Evolutionary conservation across 139 green algal genomes (phyloP).

Genomic region (Volvox reticuliferus): DNA sequence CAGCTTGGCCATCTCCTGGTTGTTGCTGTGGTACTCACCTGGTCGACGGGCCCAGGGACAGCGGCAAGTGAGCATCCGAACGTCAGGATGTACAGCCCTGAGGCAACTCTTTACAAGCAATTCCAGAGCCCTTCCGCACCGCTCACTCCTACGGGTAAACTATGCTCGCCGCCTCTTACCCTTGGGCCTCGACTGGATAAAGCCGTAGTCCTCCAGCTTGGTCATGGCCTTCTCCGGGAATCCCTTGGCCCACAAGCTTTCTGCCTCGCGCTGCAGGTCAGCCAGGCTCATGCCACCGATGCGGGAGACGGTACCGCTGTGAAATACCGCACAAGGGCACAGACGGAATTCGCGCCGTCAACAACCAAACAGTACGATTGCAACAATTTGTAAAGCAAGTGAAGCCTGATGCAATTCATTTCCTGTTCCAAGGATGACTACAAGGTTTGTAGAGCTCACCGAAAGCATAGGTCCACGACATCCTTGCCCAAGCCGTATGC

Average conservation of each 20-base stretch:
- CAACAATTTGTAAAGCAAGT: too few species aligned
- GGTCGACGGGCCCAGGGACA: neutral
- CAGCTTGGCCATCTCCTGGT: conserved; percentile 99
- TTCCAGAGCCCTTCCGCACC: too few species aligned
- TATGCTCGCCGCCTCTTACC: neutral
- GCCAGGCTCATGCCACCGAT: conserved; percentile 96
- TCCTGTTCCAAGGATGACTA: neutral
- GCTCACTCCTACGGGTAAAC: too few species aligned
- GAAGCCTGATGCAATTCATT: too few species aligned
- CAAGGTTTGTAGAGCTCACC: conserved; percentile 17
- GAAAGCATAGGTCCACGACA: conserved; percentile 89
- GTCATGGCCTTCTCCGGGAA: conserved; percentile 93
- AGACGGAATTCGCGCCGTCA: too few species aligned
- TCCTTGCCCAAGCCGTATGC: conserved; percentile 96
- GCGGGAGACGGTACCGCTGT: conserved; percentile 90
- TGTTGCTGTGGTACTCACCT: conserved; percentile 98
- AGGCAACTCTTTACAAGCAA: too few species aligned
- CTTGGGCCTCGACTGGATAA: conserved; percentile 90
- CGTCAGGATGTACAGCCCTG: too few species aligned
- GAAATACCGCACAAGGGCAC: conserved; percentile 25
- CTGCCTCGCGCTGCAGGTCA: conserved; percentile 93
- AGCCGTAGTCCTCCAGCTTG: conserved; percentile 98
- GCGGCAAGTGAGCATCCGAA: neutral
- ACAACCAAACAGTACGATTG: too few species aligned
- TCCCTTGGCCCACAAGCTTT: conserved; percentile 90